Evolutionary conservation across 1,284 basidiomycete species (phyloP), one percentile per base, ranked within the genome.

Genomic region (Polyporus tsugae): DNA sequence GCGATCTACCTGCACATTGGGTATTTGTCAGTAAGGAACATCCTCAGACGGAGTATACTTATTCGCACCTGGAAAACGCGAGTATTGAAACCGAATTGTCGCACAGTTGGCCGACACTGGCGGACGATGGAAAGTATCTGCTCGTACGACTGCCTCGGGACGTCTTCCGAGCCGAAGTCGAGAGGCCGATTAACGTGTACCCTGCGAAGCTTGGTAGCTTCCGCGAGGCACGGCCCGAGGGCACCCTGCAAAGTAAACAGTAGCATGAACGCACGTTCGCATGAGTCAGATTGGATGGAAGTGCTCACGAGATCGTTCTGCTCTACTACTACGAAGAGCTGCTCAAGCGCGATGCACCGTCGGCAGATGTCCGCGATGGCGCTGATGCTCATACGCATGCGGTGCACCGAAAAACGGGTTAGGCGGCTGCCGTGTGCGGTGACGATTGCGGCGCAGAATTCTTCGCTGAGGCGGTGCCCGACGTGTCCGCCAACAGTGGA

Each of bases 281-380:
- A 2, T 2, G 17, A 5, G 11, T 4, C 46, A 3, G 3, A 2
- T 6, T 41, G 41, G 6, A 46, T 2, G 15, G 15, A 5, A 19
- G n/a, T 39, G 35, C 68, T 25, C 71, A 90, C 91, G 73, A 90
- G 66, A 36, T 83, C 80, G 17, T 73, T 74, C 17, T 82, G 83
- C 53, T 86, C 82, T 19, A 87, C 77, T 0, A 88, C 86, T 10
- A 92, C 77, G 74, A 91, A 92, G 6, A 93, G 76, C 70, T 91
- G 83, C 70, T 90, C 85, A 6, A 94, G 82, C 9, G 75, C 77
- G 0, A 77, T 68, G 70, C 91, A 92, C 22, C 80, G 77, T 7
- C 72, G 70, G 73, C 91, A 92, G 19, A 93, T 84, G 25, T 84
- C 80, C n/a, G 79, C 77, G 41, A 94, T 81, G 0, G 84, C 81